Conservation (phyloP, 495 filamentous ascomycete species). For the Rostrohypoxylon terebratum region DNA sequence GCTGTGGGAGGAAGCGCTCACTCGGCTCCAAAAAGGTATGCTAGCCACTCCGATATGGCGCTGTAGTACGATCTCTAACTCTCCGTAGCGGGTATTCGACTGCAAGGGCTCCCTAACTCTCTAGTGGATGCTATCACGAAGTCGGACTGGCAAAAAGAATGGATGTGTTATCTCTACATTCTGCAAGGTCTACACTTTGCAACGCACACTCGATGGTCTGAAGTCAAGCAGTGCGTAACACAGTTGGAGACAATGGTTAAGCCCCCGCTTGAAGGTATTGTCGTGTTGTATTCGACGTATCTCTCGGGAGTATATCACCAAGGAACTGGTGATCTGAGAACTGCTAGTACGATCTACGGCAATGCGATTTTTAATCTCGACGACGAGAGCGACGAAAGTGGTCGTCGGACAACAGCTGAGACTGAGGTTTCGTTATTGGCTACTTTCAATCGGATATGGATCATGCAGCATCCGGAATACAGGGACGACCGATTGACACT, state of each 20-base stretch:
- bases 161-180: conserved; percentile 60
- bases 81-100: conserved; percentile 46
- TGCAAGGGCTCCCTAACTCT: conserved; percentile 44
- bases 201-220: conserved; percentile 58
- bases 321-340: conserved; percentile 75
- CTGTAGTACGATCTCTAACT: conserved; percentile 39
- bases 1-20: conserved; percentile 58
- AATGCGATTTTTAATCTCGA: conserved; percentile 66
- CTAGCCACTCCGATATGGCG: conserved; percentile 17
- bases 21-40: conserved; percentile 50
- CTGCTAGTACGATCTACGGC: conserved; percentile 74
- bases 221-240: conserved; percentile 58
- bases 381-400: conserved; percentile 52
- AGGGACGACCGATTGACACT: conserved; percentile 61
- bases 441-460: conserved; percentile 82
- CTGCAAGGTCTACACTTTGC: conserved; percentile 61
- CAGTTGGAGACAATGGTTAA: conserved; percentile 51
- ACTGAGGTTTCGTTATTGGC: conserved; percentile 82
- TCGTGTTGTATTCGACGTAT: conserved; percentile 67
- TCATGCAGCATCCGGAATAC: conserved; percentile 74
- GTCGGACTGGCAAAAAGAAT: conserved; percentile 56
- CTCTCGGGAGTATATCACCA: conserved; percentile 82
- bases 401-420: conserved; percentile 63
- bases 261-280: conserved; percentile 49
- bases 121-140: conserved; percentile 61